Base-by-base conservation (phyloP, 2,329 filamentous ascomycete genomes). In the Orbilia quercus region DNA sequence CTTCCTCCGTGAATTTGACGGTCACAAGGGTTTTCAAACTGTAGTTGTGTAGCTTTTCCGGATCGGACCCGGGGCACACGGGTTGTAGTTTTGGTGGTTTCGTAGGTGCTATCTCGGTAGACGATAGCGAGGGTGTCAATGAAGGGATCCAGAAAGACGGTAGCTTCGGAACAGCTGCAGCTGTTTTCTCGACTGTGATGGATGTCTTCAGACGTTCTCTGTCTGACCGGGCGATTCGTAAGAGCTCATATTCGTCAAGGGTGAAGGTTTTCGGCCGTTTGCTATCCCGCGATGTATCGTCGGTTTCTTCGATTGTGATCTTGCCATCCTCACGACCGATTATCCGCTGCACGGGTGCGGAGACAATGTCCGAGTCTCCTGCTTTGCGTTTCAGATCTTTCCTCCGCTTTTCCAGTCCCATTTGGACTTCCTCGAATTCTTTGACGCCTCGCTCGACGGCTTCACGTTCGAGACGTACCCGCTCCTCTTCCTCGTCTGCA, bases 121-220 rank as follows among this genome's bases (percentile, higher is more conserved):
- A 82, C 50, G 86, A 86, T 38, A 84, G 85, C 0, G 84, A 84
- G 0, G 92, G 92, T 0, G 91, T 96, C 66, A 94, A 86, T 0
- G 90, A 91, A 0, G 92, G 94, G 0, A 94, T 90, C 95, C 94
- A 98, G 82, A 98, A 98, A 0, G 92, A 96, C 0, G 92, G 91
- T 0, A 96, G 82, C 48, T 78, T 78, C 25, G 71, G 74, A 11
- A 74, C 72, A 0, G 76, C 72, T 1, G 75, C 75, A 36, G 60
- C 76, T 23, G 75, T 88, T 82, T 89, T 91, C 80, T 96, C 91
- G 44, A 87, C 86, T 58, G 91, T 88, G 66, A 95, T 85, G 18
- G 88, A 87, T 73, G 85, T 88, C 77, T 89, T 88, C 20, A 90
- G 87, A 79, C 89, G 90, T 34, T 85, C 84, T 72, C 88, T 86